Evolutionary conservation across 805 yeast species (phyloP).

Genomic region (Kuraishia capsulata): DNA sequence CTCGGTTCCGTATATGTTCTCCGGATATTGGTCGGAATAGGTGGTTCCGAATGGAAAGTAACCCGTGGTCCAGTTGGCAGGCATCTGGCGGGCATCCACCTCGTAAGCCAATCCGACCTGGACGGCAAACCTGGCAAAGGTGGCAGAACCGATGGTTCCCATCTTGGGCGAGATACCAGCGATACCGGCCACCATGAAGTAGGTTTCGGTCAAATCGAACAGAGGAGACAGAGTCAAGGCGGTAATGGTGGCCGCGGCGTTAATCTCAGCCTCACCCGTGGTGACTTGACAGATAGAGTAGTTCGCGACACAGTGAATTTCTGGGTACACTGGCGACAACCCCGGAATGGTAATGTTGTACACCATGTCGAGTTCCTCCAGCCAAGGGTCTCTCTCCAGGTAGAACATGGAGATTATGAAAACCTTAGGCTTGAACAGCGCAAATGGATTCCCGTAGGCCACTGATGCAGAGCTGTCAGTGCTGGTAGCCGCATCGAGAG

Average conservation of each 20-base stretch:
- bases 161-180: conserved; percentile 45
- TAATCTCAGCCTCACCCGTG: conserved; percentile 53
- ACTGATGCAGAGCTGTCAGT: conserved; percentile 4
- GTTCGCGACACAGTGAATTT: conserved; percentile 44
- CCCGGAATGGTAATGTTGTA: conserved; percentile 59
- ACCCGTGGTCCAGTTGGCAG: conserved; percentile 41
- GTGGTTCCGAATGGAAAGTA: conserved; percentile 41
- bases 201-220: conserved; percentile 44
- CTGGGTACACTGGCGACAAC: conserved; percentile 49
- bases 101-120: conserved; percentile 47
- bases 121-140: conserved; percentile 44
- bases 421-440: conserved; percentile 35
- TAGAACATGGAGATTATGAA: conserved; percentile 48
- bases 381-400: conserved; percentile 45
- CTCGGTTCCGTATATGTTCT: conserved; percentile 45
- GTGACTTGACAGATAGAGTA: conserved; percentile 44
- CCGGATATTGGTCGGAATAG: conserved; percentile 36
- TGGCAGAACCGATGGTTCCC: conserved; percentile 44
- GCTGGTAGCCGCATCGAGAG: conserved; percentile 4
- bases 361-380: conserved; percentile 33
- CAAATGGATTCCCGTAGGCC: conserved; percentile 13
- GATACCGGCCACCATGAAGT: conserved; percentile 48
- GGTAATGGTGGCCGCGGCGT: conserved; percentile 45
- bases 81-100: conserved; percentile 32
- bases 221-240: conserved; percentile 39